A percentile compares a stretch with the other conserved stretches of the same genome.
phyloP scores from a whole-genome alignment of 2,329 filamentous ascomycete genomes.

The Capronia americana region DNA sequence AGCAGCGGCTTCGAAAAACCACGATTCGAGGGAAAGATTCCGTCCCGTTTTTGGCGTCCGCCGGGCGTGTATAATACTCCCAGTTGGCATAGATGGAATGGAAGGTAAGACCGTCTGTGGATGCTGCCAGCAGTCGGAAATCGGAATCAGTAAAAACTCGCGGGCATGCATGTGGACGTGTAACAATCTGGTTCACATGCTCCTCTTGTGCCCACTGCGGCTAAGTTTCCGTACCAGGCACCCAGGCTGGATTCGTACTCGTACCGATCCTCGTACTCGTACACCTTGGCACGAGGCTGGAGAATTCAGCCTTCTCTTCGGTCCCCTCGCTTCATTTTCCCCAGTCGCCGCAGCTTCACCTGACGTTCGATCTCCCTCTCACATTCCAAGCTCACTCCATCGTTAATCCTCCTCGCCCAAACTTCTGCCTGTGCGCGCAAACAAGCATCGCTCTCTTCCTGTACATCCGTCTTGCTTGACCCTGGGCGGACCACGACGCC shows the following conservation, averaged over 20 bases:
- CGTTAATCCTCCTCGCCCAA: background rate
- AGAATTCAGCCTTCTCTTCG: background rate
- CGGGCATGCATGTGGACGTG: no score
- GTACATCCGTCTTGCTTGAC: background rate
- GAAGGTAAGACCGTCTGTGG: no score
- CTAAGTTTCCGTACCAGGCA: no score
- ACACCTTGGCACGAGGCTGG: background rate
- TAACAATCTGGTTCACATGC: no score
- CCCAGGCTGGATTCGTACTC: background rate
- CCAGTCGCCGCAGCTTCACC: background rate
- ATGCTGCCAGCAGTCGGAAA: no score
- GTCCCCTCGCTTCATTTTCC: background rate
- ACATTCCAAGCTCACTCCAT: background rate
- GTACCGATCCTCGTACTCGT: background rate
- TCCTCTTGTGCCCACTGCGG: no score
- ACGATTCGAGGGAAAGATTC: no score
- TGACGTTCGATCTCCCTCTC: background rate
- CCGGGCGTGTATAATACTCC: no score
- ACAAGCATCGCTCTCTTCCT: background rate
- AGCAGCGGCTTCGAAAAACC: no score
- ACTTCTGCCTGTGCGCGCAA: background rate
- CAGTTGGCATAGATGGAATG: no score
- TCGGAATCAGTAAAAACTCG: no score
- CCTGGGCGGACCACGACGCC: background rate
- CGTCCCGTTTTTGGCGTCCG: no score